A percentile compares a stretch with the other conserved stretches of the same genome.
Conservation (phyloP, 306 rosid genomes). For the Cucurbita moschata region DNA sequence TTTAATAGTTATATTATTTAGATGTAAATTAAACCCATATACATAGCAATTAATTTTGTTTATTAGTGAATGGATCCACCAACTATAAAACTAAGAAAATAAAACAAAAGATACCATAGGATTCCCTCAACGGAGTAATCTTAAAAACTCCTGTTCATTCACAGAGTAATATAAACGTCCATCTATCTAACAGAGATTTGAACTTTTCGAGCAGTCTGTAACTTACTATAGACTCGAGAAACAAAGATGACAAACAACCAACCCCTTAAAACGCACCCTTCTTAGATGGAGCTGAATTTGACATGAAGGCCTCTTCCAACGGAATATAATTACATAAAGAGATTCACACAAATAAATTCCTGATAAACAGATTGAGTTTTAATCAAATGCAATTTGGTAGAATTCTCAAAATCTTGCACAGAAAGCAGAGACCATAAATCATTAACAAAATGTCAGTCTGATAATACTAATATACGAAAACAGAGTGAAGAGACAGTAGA, state of each 20-base stretch:
- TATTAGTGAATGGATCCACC: neutral
- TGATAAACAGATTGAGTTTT: neutral
- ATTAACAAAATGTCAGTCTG: conserved; percentile 2
- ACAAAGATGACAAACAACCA: too few relatives aligned
- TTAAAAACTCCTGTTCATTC: too few relatives aligned
- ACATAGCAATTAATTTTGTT: neutral
- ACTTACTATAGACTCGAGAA: too few relatives aligned
- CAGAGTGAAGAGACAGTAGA: neutral
- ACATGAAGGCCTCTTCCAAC: neutral
- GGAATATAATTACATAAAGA: neutral
- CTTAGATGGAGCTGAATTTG: neutral
- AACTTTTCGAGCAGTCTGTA: too few relatives aligned
- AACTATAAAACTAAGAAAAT: too few relatives aligned
- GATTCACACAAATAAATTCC: neutral
- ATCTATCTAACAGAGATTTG: too few relatives aligned
- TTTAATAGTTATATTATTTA: too few relatives aligned
- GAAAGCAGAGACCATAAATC: conserved; percentile 1
- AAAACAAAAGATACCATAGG: too few relatives aligned
- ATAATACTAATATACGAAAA: neutral
- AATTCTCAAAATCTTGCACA: neutral
- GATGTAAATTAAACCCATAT: too few relatives aligned
- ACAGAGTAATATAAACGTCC: too few relatives aligned
- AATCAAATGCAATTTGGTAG: neutral
- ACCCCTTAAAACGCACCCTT: neutral
- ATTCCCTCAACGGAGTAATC: too few relatives aligned